Evolutionary conservation across 345 rosid species (phyloP).

Genomic region (Lumnitzera racemosa): DNA sequence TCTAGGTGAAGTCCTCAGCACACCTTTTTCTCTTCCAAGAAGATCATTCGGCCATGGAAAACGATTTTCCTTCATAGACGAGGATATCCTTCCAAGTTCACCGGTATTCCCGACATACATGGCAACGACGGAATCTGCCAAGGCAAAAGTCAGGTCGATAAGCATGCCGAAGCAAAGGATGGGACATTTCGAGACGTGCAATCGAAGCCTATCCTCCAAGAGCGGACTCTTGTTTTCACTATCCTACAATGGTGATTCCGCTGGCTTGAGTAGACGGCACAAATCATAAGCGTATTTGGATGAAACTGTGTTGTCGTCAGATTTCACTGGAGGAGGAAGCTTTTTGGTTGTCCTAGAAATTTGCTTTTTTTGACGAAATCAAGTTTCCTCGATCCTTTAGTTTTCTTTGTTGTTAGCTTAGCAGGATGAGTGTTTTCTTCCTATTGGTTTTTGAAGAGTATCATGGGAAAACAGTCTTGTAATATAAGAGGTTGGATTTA

Average conservation of each 20-base stretch:
- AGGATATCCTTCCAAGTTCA: conserved; percentile 34
- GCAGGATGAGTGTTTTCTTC: no score
- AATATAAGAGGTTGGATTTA: no score
- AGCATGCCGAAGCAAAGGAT: conserved; percentile 71
- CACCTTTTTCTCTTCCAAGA: conserved; percentile 49
- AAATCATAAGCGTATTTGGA: no score
- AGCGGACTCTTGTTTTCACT: conserved; percentile 31
- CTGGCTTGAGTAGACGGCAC: conserved; percentile 14
- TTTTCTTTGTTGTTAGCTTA: neutral
- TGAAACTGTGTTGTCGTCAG: no score
- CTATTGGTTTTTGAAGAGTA: no score
- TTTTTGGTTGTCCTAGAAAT: no score
- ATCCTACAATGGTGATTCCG: conserved; percentile 40
- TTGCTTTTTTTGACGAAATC: no score
- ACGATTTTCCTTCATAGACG: conserved; percentile 26
- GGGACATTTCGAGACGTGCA: conserved; percentile 30
- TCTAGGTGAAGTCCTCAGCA: conserved; percentile 31
- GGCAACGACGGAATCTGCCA: conserved; percentile 69
- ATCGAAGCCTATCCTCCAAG: conserved; percentile 20
- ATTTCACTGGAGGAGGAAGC: no score
- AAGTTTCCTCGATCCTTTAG: neutral
- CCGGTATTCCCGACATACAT: conserved; percentile 55
- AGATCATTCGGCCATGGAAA: conserved; percentile 51
- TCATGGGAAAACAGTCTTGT: no score
- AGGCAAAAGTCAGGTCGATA: conserved; percentile 65